Base-by-base conservation (phyloP, 2,329 filamentous ascomycete genomes). In the Colletotrichum gigasporum region DNA sequence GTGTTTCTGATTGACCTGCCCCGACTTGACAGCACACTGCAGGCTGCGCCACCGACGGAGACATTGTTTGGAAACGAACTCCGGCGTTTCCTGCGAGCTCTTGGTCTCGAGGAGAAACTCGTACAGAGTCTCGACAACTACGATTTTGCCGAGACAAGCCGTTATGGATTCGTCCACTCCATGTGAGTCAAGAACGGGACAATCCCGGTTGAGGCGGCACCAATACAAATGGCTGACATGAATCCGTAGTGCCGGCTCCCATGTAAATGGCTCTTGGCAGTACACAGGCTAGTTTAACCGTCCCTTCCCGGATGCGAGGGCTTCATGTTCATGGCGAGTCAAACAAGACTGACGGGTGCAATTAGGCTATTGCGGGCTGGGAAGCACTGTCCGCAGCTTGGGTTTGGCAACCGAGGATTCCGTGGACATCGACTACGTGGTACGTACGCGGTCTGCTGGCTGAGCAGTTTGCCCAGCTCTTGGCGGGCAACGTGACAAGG, bases 1-100 rank as follows among this genome's bases (percentile, higher is more conserved):
- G 88, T 94, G 7, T 98, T 97, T 74, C 74, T 98, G n/a, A 94
- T 99, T 68, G 96, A 99, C 74, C 85, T 98, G 8, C 95, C 96
- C 5, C 83, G 86, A 39, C 75, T 87, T 22, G 70, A 78, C n/a
- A 71, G 73, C 37, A 69, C 71, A n/a, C 76, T 69, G 63, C 77
- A 68, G 75, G 79, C 72, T 34, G 60, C 57, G 30, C 74, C 66
- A 69, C 87, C 0, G 61, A 73, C 3, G 16, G 54, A 51, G 32
- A 68, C 62, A 5, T 20, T 45, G 16, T 97, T 97, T 73, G 87
- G 87, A 18, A 83, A 87, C 62, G 91, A 95, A 39, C 80, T 97
- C 24, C 75, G 85, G 20, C 85, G 87, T 71, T 97, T 96, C 71
- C 79, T 96, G 3, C 78, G 81, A 60, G 90, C 89, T 8, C 88